Evolutionary conservation across 2,329 filamentous ascomycete species (phyloP), one percentile per base, ranked within the genome.

Genomic region (Biscogniauxia sp.): DNA sequence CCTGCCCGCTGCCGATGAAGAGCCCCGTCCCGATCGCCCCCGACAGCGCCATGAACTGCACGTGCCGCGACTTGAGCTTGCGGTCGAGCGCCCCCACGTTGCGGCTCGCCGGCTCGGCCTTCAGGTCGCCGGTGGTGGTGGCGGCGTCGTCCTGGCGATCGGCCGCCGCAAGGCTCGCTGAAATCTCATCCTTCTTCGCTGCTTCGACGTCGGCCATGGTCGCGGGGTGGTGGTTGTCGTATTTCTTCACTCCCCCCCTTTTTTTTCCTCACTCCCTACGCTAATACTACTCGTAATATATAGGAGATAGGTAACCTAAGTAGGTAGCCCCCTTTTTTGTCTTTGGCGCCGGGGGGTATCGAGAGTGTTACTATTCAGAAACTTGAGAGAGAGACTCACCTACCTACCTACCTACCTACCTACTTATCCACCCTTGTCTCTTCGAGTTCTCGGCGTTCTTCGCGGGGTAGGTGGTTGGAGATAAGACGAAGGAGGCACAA

Each of bases 21-120:
- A 80, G 72, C 0, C 79, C 78, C 1, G 78, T 80, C 17, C 78
- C 78, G 49, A 80, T 77, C 52, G 75, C 75, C 17, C 77, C 74
- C 7, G 75, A 76, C 1, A 79, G 69, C 1, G 77, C 77, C 54
- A 79, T 74, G 61, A 79, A 78, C 53, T 78, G 76, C 0, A 78
- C 53, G 32, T 67, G 65, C 2, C 65, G 61, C 25, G 77, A 75
- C 59, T 78, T 78, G 63, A 79, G 73, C 54, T 65, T 70, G 5
- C 76, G 72, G 0, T 77, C 71, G 13, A 78, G 73, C 1, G 71
- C 75, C 26, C 76, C 76, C 19, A 75, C 57, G 50, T 76, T 66
- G 23, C 69, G 71, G 17, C 55, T 64, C 41, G 74, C 73, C 15
- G 72, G 66, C 65, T 69, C 65, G 1, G 54, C 56, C 61, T 71